Base-by-base conservation (phyloP, 768 basidiomycete species). In the Crucibulum laeve region DNA sequence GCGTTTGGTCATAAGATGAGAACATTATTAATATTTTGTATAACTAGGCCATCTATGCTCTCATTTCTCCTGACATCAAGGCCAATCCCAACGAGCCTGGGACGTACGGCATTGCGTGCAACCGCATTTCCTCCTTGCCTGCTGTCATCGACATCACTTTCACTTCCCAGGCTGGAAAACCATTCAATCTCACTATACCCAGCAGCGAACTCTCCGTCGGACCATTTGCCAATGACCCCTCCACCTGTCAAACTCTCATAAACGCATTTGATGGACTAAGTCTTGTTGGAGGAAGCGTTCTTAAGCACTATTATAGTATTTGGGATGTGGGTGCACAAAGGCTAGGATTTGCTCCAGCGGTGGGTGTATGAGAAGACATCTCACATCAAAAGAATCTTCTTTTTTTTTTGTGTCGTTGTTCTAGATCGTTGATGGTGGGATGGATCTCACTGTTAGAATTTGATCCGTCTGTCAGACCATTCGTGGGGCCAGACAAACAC, bases 271-370 rank as follows among this genome's bases (percentile, higher is more conserved):
- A 79, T 54, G 71, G 70, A 3, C 59, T 74, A 38, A 65, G 68
- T 38, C 55, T 80, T 25, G 69, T 81, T 21, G 79, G 77, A 8
- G 78, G 71, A 19, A 77, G 75, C 50, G 47, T 79, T 44, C 57
- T 80, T 48, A 79, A 82, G 63, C 78, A 80, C 52, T 80, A 76
- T 49, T 80, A 78, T 53, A 76, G 70, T 44, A 71, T 79, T 7
- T 79, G 76, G 76, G 77, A 80, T 54, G 63, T 80, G 23, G 72
- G 68, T 28, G 60, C 59, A 19, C 64, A 69, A 49, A 59, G 73
- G 21, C 58, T 80, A 55, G 78, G 78, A 2, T 80, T 82, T 48
- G 76, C 77, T 25, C 62, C 72, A n/a, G 65, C 66, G 32, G 35
- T 37, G 35, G 35, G 35, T 18, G 35, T 37, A 37, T 37, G 15